Evolutionary conservation across 1,284 basidiomycete genomes (phyloP).

Genomic region (Somion occarium): DNA sequence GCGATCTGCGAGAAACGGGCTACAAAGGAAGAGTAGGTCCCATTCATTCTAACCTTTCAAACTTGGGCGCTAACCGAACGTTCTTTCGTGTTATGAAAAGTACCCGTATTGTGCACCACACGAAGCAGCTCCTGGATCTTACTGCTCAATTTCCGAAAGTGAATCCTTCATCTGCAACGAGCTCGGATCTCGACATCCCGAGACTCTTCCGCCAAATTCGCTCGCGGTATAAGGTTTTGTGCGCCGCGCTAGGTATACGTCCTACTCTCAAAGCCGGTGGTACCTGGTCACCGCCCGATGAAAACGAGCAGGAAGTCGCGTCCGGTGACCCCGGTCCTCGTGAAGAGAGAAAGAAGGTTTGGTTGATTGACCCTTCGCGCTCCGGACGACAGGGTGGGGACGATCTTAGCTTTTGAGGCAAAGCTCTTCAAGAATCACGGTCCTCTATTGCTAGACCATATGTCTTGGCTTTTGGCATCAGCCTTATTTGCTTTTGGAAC

Average conservation of each 20-base stretch:
- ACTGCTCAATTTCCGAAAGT: constrained; percentile 72
- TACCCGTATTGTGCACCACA: constrained; percentile 64
- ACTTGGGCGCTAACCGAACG: neutral
- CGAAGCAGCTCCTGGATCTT: constrained; percentile 63
- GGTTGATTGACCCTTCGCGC: constrained; percentile 10
- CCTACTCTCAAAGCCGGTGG: constrained; percentile 47
- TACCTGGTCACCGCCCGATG: constrained; percentile 9
- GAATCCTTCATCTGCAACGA: constrained; percentile 54
- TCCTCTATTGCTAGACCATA: no score
- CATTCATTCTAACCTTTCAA: neutral
- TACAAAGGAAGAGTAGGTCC: constrained; percentile 44
- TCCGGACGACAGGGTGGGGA: constrained; percentile 1
- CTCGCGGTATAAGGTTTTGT: constrained; percentile 84
- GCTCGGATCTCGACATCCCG: constrained; percentile 64
- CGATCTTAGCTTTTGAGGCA: constrained; percentile 12
- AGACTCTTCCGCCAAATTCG: constrained; percentile 81
- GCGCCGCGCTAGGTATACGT: constrained; percentile 75
- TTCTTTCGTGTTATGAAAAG: constrained; percentile 4
- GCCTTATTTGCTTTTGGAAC: no score
- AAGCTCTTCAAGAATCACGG: no score
- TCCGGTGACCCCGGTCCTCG: constrained; percentile 5
- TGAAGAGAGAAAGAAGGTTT: constrained; percentile 16
- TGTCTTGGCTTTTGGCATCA: no score
- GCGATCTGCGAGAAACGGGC: constrained; percentile 38
- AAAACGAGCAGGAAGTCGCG: constrained; percentile 11